Conservation (phyloP, 1,284 basidiomycete genomes). For the Rhodotorula sp. region DNA sequence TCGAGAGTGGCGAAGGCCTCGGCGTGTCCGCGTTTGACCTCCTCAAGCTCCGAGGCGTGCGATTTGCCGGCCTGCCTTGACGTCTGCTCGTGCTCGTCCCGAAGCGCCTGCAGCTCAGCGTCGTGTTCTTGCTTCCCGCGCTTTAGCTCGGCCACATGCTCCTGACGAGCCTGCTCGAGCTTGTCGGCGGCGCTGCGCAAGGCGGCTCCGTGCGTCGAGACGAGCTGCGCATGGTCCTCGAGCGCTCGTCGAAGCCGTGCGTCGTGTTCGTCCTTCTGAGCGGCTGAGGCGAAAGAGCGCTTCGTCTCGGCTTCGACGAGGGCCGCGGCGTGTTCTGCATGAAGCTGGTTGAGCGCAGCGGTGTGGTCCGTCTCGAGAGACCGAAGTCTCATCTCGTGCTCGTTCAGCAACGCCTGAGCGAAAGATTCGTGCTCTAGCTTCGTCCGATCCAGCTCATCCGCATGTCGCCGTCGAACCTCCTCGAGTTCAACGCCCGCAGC, state of each 20-base stretch:
- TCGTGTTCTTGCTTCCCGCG: slow-evolving; percentile 63
- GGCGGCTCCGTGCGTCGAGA: neutral
- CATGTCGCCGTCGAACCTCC: slow-evolving; percentile 54
- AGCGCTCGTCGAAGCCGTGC: neutral
- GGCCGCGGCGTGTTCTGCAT: slow-evolving; percentile 13
- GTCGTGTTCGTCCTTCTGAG: neutral
- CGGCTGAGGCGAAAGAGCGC: neutral
- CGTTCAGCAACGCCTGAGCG: slow-evolving; percentile 56
- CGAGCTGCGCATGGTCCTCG: neutral
- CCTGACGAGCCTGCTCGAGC: neutral
- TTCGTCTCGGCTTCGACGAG: neutral
- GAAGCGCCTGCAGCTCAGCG: slow-evolving; percentile 56
- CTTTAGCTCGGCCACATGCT: slow-evolving; percentile 68
- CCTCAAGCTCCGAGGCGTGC: slow-evolving; percentile 8
- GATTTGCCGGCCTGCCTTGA: neutral
- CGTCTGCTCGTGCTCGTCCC: neutral
- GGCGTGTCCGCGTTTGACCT: slow-evolving; percentile 7
- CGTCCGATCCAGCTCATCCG: slow-evolving; percentile 67
- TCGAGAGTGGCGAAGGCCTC: neutral
- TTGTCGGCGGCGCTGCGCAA: no score
- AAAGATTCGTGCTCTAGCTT: slow-evolving; percentile 56
- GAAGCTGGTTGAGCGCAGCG: slow-evolving; percentile 3
- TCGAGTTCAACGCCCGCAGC: no score
- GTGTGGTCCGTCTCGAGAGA: neutral
- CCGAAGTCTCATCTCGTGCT: neutral